Evolutionary conservation across 257 asterid species (phyloP).

Genomic region (Nicotiana noctiflora): DNA sequence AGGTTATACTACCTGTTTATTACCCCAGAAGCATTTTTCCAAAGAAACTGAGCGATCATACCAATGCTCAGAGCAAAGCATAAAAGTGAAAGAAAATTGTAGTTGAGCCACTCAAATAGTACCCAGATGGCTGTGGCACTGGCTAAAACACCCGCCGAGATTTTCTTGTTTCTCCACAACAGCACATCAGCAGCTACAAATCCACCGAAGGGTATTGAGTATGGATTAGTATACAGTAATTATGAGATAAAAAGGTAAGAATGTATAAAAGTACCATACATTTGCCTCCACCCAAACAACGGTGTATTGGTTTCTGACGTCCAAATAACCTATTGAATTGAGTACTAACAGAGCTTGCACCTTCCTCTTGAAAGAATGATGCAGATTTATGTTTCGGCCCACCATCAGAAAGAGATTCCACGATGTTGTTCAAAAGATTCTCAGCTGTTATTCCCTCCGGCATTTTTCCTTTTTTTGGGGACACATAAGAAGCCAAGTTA

Average conservation of each 20-base stretch:
- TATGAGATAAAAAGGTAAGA: background rate
- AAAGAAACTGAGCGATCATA: slow-evolving; percentile 54
- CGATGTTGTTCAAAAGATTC: slow-evolving; percentile 53
- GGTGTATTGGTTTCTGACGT: slow-evolving; percentile 75
- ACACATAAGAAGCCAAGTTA: background rate
- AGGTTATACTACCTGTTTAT: slow-evolving; percentile 33
- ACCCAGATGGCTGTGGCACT: slow-evolving; percentile 19
- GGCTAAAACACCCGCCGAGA: slow-evolving; percentile 16
- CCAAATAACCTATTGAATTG: slow-evolving; percentile 61
- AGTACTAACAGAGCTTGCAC: slow-evolving; percentile 27
- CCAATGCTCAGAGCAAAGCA: slow-evolving; percentile 50
- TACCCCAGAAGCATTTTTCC: slow-evolving; percentile 59
- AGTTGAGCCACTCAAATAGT: slow-evolving; percentile 31
- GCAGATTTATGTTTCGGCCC: slow-evolving; percentile 43
- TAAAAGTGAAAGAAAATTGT: slow-evolving; percentile 12
- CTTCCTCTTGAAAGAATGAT: slow-evolving; percentile 56
- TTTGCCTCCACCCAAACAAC: slow-evolving; percentile 83
- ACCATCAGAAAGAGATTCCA: slow-evolving; percentile 50
- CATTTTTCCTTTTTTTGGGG: slow-evolving; percentile 25
- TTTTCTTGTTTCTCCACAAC: slow-evolving; percentile 26
- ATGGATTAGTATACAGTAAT: background rate
- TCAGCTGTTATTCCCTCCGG: slow-evolving; percentile 76
- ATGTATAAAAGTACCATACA: slow-evolving; percentile 27
- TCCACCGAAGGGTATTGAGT: background rate
- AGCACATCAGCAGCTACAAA: slow-evolving; percentile 21